Conservation (phyloP, 306 rosid genomes). For the Rosa multiflora region DNA sequence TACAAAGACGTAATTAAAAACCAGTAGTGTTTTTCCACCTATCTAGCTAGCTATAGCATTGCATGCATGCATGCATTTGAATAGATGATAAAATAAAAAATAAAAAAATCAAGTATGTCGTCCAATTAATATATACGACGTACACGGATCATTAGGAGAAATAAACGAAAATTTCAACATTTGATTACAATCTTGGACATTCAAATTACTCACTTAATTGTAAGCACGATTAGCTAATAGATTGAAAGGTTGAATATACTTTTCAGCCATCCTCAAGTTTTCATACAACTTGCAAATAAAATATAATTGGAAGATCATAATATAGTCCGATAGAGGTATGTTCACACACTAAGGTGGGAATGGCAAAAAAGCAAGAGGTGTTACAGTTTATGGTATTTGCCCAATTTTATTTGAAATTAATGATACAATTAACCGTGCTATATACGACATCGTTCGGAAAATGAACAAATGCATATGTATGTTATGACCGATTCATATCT, state of each 20-base stretch:
- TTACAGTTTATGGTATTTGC: too few relatives aligned
- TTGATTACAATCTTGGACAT: neutral
- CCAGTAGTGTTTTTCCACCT: neutral
- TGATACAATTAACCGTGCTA: neutral
- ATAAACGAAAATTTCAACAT: neutral
- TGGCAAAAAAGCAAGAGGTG: neutral
- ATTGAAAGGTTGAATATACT: too few relatives aligned
- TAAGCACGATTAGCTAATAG: neutral
- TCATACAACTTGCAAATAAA: neutral
- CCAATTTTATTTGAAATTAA: neutral
- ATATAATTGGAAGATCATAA: too few relatives aligned
- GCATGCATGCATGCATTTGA: neutral
- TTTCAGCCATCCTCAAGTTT: too few relatives aligned
- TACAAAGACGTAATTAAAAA: neutral
- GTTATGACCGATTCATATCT: neutral
- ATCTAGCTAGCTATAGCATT: neutral
- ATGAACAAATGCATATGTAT: neutral
- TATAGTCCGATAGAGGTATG: neutral
- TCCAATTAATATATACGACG: too few relatives aligned
- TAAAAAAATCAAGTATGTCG: too few relatives aligned
- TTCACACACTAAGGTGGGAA: neutral
- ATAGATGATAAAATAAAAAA: too few relatives aligned
- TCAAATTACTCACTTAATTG: neutral
- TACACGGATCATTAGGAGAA: neutral
- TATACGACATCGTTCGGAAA: too few relatives aligned